phyloP scores from a whole-genome alignment of 441 rosid genomes.

The Francoa sonchifolia region DNA sequence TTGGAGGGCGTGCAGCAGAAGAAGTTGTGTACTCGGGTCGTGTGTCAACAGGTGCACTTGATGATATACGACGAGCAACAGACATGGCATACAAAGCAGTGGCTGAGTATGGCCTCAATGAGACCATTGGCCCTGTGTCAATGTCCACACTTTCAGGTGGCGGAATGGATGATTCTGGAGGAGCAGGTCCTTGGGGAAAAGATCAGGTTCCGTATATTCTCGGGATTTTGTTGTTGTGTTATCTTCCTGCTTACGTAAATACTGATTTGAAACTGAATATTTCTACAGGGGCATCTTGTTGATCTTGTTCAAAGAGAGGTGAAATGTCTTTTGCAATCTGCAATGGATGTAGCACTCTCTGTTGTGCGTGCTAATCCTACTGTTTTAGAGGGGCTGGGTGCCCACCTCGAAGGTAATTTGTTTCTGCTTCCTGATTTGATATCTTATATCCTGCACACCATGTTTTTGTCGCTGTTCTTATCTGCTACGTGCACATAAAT shows the following conservation, averaged over 20 bases:
- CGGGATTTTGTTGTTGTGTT: slow-evolving; percentile 1
- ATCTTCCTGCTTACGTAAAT: background rate
- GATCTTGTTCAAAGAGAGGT: slow-evolving; percentile 96
- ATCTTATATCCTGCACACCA: slow-evolving; percentile 1
- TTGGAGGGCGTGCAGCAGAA: slow-evolving; percentile 99
- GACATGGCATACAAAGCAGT: slow-evolving; percentile 96
- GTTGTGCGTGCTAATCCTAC: slow-evolving; percentile 84
- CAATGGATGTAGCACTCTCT: slow-evolving; percentile 60
- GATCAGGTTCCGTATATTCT: slow-evolving; percentile 53
- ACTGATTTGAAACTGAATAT: slow-evolving; percentile 14
- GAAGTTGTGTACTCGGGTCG: slow-evolving; percentile 88
- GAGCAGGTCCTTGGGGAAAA: slow-evolving; percentile 64
- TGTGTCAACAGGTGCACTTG: slow-evolving; percentile 93
- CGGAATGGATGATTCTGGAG: slow-evolving; percentile 82
- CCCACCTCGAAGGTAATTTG: slow-evolving; percentile 74
- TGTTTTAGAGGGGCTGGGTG: slow-evolving; percentile 88
- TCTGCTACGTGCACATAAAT: too few relatives aligned
- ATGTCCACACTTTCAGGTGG: slow-evolving; percentile 80
- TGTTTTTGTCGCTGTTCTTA: too few relatives aligned
- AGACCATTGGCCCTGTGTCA: slow-evolving; percentile 77
- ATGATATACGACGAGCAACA: slow-evolving; percentile 89
- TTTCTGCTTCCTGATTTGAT: background rate
- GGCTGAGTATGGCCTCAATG: slow-evolving; percentile 95
- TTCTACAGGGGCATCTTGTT: slow-evolving; percentile 80
- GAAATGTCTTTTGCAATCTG: slow-evolving; percentile 62